Percentiles rank a stretch among this genome's conserved stretches.
These are phyloP conservation scores for Solanum sejunctum DNA, from an alignment of 257 asterid species.

Conservation along the genomic window DNA sequence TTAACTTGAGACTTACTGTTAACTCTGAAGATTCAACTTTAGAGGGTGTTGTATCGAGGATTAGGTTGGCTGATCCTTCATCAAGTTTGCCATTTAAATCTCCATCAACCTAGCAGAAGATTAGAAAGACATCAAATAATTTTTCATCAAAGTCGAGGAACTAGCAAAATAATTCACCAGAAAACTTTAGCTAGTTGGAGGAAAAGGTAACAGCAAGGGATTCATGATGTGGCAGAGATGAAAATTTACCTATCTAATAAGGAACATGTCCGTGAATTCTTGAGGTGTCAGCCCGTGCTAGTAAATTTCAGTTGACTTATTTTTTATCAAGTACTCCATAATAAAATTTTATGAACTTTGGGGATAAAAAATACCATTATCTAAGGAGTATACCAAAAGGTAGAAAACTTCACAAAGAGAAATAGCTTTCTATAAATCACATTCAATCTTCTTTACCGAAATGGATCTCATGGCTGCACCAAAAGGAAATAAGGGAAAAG, in stretches of 20 bases:
- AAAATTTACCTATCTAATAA: not conserved
- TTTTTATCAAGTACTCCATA: not conserved
- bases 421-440: not conserved
- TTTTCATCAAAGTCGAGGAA: not conserved
- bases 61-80: conserved; percentile 74
- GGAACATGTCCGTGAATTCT: not conserved
- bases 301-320: not conserved
- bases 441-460: not conserved
- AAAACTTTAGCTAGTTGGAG: not conserved
- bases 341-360: not conserved
- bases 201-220: not conserved
- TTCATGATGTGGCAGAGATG: not conserved
- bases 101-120: conserved; percentile 56
- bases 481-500: not conserved
- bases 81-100: conserved; percentile 83
- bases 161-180: not conserved
- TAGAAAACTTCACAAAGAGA: not conserved
- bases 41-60: conserved; percentile 85
- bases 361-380: not conserved
- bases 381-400: not conserved
- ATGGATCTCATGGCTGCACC: not conserved
- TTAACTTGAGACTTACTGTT: conserved; percentile 48
- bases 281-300: not conserved
- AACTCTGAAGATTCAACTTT: conserved; percentile 86
- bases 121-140: not conserved